Percentiles rank a stretch among this genome's conserved stretches.
Evolutionary conservation across 116 monocot species (phyloP).

Genomic region (Dioscorea cayenensis): DNA sequence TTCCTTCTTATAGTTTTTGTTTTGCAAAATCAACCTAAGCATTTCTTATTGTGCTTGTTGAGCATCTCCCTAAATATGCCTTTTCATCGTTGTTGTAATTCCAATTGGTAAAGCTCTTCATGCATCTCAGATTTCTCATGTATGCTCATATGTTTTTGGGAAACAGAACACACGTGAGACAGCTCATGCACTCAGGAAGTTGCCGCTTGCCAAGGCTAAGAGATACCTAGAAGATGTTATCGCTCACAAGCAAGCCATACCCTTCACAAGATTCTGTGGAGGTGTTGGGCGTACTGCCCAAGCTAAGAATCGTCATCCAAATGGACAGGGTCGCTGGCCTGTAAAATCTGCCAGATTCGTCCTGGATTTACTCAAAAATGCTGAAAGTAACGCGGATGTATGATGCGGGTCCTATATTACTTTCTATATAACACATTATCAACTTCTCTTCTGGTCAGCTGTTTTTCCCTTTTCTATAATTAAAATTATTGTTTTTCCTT

Average conservation of each 20-base stretch:
- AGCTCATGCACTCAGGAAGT: conserved; percentile 55
- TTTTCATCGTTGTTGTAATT: not conserved
- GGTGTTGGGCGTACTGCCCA: conserved; percentile 87
- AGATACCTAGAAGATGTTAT: conserved; percentile 88
- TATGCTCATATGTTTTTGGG: not conserved
- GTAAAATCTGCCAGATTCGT: conserved; percentile 66
- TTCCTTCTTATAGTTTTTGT: too few relatives aligned
- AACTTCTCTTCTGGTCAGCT: not conserved
- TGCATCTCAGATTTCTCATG: not conserved
- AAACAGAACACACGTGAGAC: conserved; percentile 76
- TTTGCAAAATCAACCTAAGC: too few relatives aligned
- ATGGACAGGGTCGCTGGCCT: conserved; percentile 83
- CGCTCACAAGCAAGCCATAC: conserved; percentile 83
- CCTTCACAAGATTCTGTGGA: conserved; percentile 68
- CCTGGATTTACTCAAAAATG: conserved; percentile 77
- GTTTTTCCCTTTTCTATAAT: not conserved
- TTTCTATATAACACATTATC: not conserved
- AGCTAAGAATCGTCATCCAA: conserved; percentile 66
- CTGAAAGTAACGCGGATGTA: conserved; percentile 89
- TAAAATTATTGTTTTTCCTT: not conserved
- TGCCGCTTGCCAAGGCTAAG: conserved; percentile 67
- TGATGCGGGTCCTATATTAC: not conserved
- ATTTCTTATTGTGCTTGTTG: too few relatives aligned
- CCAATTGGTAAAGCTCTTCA: not conserved
- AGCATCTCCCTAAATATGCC: not conserved